phyloP scores from a whole-genome alignment of 1,284 basidiomycete species.

The Rhodotorula glutinis region DNA sequence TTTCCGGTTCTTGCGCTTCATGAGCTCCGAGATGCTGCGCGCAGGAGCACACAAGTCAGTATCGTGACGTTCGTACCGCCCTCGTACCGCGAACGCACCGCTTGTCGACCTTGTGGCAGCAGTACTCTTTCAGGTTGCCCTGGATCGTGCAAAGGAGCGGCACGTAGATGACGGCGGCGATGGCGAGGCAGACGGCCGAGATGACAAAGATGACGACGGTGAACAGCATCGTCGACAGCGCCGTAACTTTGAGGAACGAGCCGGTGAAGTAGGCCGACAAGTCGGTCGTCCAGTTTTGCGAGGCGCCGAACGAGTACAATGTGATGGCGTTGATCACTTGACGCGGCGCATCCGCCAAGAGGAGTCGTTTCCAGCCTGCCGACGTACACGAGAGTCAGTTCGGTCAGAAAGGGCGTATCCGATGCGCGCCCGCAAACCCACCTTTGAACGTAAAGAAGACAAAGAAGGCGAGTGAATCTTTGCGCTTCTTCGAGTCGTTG shows the following conservation, averaged over 20 bases:
- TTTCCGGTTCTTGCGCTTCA: slow-evolving; percentile 85
- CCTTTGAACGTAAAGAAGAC: slow-evolving; percentile 99
- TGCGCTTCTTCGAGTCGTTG: slow-evolving; percentile 88
- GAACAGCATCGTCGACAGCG: slow-evolving; percentile 78
- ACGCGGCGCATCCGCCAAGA: slow-evolving; percentile 94
- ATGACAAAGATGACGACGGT: slow-evolving; percentile 84
- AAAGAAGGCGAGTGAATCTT: slow-evolving; percentile 92
- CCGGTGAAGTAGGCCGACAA: slow-evolving; percentile 62
- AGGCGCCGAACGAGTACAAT: slow-evolving; percentile 83
- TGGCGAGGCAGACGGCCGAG: slow-evolving; percentile 73
- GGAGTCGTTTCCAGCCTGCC: slow-evolving; percentile 87
- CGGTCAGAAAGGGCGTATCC: neutral
- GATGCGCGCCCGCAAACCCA: slow-evolving; percentile 51
- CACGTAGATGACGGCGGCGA: slow-evolving; percentile 83
- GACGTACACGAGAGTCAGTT: neutral
- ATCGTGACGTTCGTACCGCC: too few relatives aligned
- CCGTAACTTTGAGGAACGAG: slow-evolving; percentile 39
- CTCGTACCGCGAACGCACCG: too few relatives aligned
- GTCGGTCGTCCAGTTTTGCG: slow-evolving; percentile 62
- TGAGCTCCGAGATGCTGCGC: too few relatives aligned
- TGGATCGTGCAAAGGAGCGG: slow-evolving; percentile 92
- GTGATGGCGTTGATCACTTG: slow-evolving; percentile 95
- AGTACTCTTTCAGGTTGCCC: slow-evolving; percentile 70
- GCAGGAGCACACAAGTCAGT: too few relatives aligned
- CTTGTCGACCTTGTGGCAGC: slow-evolving; percentile 98